Evolutionary conservation across 164 flowering plant species (phyloP), one percentile per base, ranked within the genome.

Genomic region (Chloranthus sessilifolius): DNA sequence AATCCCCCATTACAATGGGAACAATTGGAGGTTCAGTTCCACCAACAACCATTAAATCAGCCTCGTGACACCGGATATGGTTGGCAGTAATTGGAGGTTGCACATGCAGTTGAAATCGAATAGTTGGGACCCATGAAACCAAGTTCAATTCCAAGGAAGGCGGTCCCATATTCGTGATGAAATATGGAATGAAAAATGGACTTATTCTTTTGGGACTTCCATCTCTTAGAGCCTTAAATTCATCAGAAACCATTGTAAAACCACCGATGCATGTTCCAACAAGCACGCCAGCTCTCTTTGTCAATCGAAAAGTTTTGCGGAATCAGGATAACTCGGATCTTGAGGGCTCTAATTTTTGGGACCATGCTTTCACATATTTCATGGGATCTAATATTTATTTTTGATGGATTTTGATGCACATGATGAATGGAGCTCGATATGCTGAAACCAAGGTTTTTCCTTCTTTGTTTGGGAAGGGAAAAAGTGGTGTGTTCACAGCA

Each of bases 81-180:
- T 88, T 91, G 4, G 98, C 97, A 90, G 56, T 81, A 90, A 63
- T 90, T 90, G 34, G 95, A 84, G 23, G 97, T 89, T 24, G 97
- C 97, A 74, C 97, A 89, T 37, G 97, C 97, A 53, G 97, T 85
- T 19, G 97, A 89, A 43, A 89, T 89, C 1, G 95, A 89, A 64
- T 89, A 89, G 62, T 83, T 85, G 41, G 97, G 97, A 41, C 98
- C 98, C 98, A 91, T 91, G 31, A 87, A 72, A 31, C 98, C 98
- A 35, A 88, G 74, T 41, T 91, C 98, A 55, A 91, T 91, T 7
- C 75, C 98, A 58, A 91, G 95, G 76, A 88, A 59, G 10, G 96
- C 95, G 52, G 98, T 0, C 77, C 95, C 98, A 88, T 91, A 71
- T 91, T 91, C 29, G 98, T 87, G 52, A 88, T 87, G 10, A 92